Conservation (phyloP, 306 rosid genomes). For the Castanea crenata region DNA sequence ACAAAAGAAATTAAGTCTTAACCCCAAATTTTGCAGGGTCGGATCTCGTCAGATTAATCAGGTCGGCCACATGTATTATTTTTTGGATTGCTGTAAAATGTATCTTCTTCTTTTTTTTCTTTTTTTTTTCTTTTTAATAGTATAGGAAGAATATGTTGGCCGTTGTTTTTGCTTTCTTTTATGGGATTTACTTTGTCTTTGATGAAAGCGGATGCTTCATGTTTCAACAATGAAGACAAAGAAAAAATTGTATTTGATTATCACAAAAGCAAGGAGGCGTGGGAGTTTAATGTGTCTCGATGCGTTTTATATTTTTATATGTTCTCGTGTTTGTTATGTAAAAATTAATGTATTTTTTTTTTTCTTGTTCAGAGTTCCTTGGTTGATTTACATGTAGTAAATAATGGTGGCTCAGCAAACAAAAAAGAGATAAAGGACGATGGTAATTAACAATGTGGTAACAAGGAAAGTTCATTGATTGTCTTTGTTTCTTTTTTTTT, state of each 20-base stretch:
- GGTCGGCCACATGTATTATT: too few species aligned
- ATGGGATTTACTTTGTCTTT: conserved; percentile 17
- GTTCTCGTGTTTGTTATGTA: conserved; percentile 13
- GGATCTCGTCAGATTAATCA: too few species aligned
- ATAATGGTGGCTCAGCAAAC: background rate
- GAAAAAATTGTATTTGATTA: conserved; percentile 32
- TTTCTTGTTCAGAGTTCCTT: background rate
- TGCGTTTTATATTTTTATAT: conserved; percentile 20
- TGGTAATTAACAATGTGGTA: background rate
- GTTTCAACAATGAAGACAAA: conserved; percentile 32
- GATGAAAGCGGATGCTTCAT: conserved; percentile 18
- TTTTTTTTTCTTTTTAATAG: background rate
- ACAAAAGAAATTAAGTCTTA: too few species aligned
- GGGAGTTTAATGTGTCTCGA: conserved; percentile 55
- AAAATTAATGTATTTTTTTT: background rate
- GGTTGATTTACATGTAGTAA: background rate
- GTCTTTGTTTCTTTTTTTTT: conserved; percentile 31
- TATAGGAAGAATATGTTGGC: conserved; percentile 2
- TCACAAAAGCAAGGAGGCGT: conserved; percentile 44
- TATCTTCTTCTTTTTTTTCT: background rate
- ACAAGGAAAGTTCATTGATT: conserved; percentile 30
- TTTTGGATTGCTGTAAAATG: too few species aligned
- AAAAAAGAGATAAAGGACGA: background rate
- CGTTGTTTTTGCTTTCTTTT: conserved; percentile 11
- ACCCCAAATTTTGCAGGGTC: too few species aligned